Evolutionary conservation across 352 stramenopile species (phyloP).

Genomic region (Globisporangium spinosum): DNA sequence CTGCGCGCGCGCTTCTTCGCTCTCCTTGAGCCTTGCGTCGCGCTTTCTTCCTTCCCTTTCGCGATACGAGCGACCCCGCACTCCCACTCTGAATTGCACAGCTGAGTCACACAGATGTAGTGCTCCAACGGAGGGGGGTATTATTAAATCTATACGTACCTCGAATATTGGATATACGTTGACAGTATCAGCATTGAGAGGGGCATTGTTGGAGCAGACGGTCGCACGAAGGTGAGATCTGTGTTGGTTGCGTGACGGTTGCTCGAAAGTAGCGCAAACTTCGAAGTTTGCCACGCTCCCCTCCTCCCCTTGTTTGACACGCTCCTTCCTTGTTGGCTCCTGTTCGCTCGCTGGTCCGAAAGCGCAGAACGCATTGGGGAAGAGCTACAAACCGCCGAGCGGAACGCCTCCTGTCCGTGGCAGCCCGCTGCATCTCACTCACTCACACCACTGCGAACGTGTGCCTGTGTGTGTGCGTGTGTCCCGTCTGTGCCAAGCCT

Average conservation of each 20-base stretch:
- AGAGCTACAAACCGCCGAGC: not conserved
- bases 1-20: not conserved
- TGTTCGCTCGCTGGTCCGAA: conserved; percentile 13
- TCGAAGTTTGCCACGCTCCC: not conserved
- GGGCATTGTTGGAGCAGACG: too few relatives aligned
- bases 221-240: too few relatives aligned
- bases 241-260: not conserved
- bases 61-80: not conserved
- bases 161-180: too few relatives aligned
- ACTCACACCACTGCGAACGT: not conserved
- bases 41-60: not conserved
- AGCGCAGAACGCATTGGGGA: conserved; percentile 5
- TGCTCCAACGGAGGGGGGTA: not conserved
- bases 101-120: not conserved
- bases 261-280: conserved; percentile 2
- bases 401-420: not conserved
- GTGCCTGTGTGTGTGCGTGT: not conserved
- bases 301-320: conserved; percentile 19
- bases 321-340: conserved; percentile 1
- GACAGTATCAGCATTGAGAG: too few relatives aligned
- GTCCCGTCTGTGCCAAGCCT: not conserved
- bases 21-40: not conserved
- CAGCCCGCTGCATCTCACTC: too few relatives aligned
- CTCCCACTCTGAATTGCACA: not conserved
- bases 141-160: not conserved